phyloP scores from a whole-genome alignment of 768 basidiomycete genomes.

The Russula foetens region DNA sequence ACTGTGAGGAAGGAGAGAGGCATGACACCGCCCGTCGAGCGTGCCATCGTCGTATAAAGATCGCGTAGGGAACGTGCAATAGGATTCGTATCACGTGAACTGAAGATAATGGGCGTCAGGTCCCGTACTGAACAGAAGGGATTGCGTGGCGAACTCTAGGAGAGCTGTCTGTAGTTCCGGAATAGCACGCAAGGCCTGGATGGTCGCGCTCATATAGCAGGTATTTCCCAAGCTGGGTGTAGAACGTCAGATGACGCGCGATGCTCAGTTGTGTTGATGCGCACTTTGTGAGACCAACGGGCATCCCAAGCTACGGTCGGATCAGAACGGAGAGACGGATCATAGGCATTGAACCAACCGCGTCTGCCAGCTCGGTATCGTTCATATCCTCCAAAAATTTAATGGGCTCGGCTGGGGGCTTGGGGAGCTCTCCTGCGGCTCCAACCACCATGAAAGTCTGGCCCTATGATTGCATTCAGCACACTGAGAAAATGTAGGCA shows the following conservation, averaged over 20 bases:
- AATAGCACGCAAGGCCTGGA: slow-evolving; percentile 89
- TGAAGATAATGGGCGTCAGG: neutral
- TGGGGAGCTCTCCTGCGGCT: slow-evolving; percentile 84
- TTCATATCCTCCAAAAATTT: slow-evolving; percentile 94
- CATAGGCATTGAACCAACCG: slow-evolving; percentile 39
- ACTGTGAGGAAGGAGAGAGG: slow-evolving; percentile 61
- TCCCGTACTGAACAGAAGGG: neutral
- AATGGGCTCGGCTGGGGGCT: slow-evolving; percentile 69
- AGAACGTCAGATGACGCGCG: slow-evolving; percentile 25
- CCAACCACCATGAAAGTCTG: slow-evolving; percentile 93
- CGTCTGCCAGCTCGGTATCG: slow-evolving; percentile 70
- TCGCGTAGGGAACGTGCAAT: slow-evolving; percentile 51
- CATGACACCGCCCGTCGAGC: slow-evolving; percentile 66
- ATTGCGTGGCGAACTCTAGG: slow-evolving; percentile 37
- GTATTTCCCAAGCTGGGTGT: slow-evolving; percentile 66
- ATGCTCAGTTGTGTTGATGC: slow-evolving; percentile 17
- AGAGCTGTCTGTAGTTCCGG: slow-evolving; percentile 81
- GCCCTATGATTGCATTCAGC: slow-evolving; percentile 40
- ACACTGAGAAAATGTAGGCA: neutral
- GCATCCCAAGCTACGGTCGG: slow-evolving; percentile 47
- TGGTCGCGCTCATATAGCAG: slow-evolving; percentile 94
- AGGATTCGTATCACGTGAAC: slow-evolving; percentile 18
- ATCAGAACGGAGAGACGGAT: neutral
- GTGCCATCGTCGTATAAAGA: slow-evolving; percentile 64
- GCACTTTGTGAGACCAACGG: slow-evolving; percentile 73